These are phyloP conservation scores for Xylaria flabelliformis DNA, from an alignment of 495 filamentous ascomycete genomes.

Conservation along the genomic window DNA sequence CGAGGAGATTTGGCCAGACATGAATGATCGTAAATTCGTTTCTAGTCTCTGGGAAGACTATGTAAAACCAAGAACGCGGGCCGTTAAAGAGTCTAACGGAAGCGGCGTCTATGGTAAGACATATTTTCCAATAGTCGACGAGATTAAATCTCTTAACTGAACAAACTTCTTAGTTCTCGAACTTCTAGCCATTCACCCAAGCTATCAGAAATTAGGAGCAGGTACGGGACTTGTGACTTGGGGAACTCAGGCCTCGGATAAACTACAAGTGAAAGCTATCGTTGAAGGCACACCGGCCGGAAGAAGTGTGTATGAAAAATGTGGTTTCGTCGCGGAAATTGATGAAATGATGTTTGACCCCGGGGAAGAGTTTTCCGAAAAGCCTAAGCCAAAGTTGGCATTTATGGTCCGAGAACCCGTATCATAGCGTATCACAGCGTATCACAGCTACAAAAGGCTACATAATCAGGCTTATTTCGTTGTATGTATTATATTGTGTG, in stretches of 20 bases:
- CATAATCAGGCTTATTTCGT: too few relatives aligned
- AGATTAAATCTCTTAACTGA: not conserved
- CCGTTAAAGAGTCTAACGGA: slow-evolving; percentile 21
- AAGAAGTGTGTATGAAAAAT: slow-evolving; percentile 34
- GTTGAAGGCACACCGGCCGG: slow-evolving; percentile 36
- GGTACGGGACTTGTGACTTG: slow-evolving; percentile 57
- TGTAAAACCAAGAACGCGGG: slow-evolving; percentile 30
- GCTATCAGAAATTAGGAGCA: slow-evolving; percentile 56
- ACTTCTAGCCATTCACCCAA: slow-evolving; percentile 57
- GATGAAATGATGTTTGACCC: slow-evolving; percentile 35
- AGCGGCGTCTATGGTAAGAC: slow-evolving; percentile 34
- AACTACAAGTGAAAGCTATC: slow-evolving; percentile 37
- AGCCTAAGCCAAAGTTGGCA: slow-evolving; percentile 31
- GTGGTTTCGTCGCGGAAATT: slow-evolving; percentile 31
- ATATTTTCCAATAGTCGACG: not conserved
- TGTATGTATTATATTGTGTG: too few relatives aligned
- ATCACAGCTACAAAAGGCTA: not conserved
- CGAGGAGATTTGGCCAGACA: slow-evolving; percentile 34
- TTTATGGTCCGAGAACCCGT: slow-evolving; percentile 35
- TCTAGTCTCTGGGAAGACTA: slow-evolving; percentile 34
- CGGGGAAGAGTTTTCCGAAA: slow-evolving; percentile 27
- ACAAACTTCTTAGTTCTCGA: slow-evolving; percentile 45
- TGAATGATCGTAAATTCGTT: slow-evolving; percentile 35
- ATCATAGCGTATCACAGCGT: not conserved
- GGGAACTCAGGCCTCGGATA: slow-evolving; percentile 55